Conservation (phyloP, 1,139 yeast genomes). For the Blastobotrys proliferans region DNA sequence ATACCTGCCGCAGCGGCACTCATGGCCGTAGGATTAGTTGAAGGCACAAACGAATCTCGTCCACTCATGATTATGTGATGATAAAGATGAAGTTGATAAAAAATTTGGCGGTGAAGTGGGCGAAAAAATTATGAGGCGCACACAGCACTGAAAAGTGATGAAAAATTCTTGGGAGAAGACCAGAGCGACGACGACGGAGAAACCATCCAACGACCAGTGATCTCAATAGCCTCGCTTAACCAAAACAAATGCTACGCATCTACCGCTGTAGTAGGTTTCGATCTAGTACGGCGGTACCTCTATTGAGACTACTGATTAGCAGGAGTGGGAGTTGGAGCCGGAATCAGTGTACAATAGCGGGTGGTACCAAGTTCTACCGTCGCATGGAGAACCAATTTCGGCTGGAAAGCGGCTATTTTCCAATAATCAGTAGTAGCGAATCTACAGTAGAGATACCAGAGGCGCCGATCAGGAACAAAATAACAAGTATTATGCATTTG, state of each 20-base stretch:
- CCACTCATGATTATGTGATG: conserved; percentile 12
- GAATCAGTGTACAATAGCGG: background rate
- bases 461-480: background rate
- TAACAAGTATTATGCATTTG: background rate
- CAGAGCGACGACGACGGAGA: background rate
- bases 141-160: background rate
- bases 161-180: background rate
- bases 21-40: conserved; percentile 64
- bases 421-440: background rate
- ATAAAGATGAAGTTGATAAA: background rate
- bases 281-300: conserved; percentile 13
- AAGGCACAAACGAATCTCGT: conserved; percentile 93
- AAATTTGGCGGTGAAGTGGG: background rate
- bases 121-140: background rate
- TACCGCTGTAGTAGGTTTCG: conserved; percentile 15
- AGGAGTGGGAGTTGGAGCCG: no score
- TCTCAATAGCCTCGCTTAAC: no score
- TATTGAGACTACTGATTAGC: background rate
- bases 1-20: conserved; percentile 64
- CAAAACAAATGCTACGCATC: conserved; percentile 7
- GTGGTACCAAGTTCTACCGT: conserved; percentile 4
- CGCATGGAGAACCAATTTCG: conserved; percentile 11
- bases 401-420: background rate
- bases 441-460: background rate
- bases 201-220: no score